These are phyloP conservation scores for Ascochyta viciae-villosae DNA, from an alignment of 2,329 filamentous ascomycete genomes.

Conservation along the genomic window DNA sequence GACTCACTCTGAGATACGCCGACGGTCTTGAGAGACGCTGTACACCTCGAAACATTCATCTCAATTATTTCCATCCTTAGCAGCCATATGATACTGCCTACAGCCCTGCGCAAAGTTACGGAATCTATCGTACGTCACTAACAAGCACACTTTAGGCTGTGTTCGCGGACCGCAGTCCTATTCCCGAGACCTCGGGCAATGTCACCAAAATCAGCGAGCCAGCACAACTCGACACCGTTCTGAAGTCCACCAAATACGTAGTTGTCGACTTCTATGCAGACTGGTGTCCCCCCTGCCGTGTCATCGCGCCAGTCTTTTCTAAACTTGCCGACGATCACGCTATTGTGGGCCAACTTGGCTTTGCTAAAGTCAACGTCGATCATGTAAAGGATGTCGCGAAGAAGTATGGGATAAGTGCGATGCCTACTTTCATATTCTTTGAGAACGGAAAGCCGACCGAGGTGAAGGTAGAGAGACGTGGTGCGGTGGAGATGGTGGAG, in stretches of 20 bases:
- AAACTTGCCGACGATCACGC: slow-evolving; percentile 57
- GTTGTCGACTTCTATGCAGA: slow-evolving; percentile 29
- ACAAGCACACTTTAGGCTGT: not conserved
- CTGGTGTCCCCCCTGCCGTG: slow-evolving; percentile 64
- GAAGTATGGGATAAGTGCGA: slow-evolving; percentile 56
- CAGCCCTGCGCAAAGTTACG: too few relatives aligned
- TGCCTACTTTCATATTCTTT: slow-evolving; percentile 35
- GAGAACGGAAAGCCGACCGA: slow-evolving; percentile 21
- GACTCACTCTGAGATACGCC: too few relatives aligned
- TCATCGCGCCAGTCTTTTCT: slow-evolving; percentile 58
- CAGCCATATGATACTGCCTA: too few relatives aligned
- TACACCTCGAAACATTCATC: too few relatives aligned
- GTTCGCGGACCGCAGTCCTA: slow-evolving; percentile 13
- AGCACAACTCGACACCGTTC: not conserved
- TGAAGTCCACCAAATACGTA: slow-evolving; percentile 4
- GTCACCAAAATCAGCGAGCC: slow-evolving; percentile 3
- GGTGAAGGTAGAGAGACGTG: slow-evolving; percentile 21
- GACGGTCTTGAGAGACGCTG: too few relatives aligned
- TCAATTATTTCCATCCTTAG: too few relatives aligned
- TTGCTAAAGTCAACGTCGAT: slow-evolving; percentile 63
- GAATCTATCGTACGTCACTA: too few relatives aligned
- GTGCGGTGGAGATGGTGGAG: not conserved
- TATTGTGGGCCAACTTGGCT: slow-evolving; percentile 53
- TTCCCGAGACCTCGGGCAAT: slow-evolving; percentile 10
- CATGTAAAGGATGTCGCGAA: slow-evolving; percentile 55